These are phyloP conservation scores for Penicillium sp. DNA, from an alignment of 2,329 filamentous ascomycete species.

Conservation along the genomic window DNA sequence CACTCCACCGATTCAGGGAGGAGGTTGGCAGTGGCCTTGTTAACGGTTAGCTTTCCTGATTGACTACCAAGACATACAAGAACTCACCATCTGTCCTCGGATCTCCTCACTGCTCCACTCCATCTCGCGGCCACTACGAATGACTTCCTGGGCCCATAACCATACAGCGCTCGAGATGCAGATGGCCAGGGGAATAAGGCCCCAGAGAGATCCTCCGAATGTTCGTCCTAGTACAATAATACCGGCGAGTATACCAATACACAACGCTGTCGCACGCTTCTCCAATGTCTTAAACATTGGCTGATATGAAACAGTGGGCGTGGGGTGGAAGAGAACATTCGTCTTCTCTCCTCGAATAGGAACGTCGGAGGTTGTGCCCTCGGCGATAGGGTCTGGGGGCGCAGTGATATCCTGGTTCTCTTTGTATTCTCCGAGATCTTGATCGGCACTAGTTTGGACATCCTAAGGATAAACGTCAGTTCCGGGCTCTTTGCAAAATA, in stretches of 20 bases:
- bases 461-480: slow-evolving; percentile 40
- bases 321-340: slow-evolving; percentile 92
- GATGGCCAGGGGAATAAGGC: slow-evolving; percentile 68
- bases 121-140: slow-evolving; percentile 73
- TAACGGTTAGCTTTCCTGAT: neutral
- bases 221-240: slow-evolving; percentile 74
- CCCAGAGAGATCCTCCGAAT: slow-evolving; percentile 73
- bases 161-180: slow-evolving; percentile 75
- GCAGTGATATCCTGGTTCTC: slow-evolving; percentile 83
- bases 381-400: slow-evolving; percentile 78
- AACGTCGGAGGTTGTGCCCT: slow-evolving; percentile 83
- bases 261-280: slow-evolving; percentile 66
- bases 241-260: slow-evolving; percentile 64
- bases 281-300: slow-evolving; percentile 79
- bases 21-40: slow-evolving; percentile 72
- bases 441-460: slow-evolving; percentile 65
- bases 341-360: slow-evolving; percentile 96
- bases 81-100: slow-evolving; percentile 67
- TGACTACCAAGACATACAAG: neutral
- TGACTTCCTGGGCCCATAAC: slow-evolving; percentile 84
- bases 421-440: slow-evolving; percentile 76
- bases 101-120: slow-evolving; percentile 88
- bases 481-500: neutral
- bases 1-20: slow-evolving; percentile 92
- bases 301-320: slow-evolving; percentile 82